A percentile compares a stretch with the other conserved stretches of the same genome.
These are phyloP conservation scores for Pichia norvegensis DNA, from an alignment of 1,139 yeast species.

Conservation along the genomic window DNA sequence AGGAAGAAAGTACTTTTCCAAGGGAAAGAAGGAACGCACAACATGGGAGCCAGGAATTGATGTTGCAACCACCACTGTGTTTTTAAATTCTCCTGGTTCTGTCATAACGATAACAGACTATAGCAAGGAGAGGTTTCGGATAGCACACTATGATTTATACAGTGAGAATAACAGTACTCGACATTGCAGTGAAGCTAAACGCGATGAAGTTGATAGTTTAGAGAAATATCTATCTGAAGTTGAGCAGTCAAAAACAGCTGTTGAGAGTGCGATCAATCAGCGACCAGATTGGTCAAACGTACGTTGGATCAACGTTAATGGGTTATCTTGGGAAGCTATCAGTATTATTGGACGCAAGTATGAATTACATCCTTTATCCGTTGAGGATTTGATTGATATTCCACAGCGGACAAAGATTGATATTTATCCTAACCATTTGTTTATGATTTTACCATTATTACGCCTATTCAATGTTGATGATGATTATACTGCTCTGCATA, in stretches of 20 bases:
- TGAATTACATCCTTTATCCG: conserved; percentile 40
- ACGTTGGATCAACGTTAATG: conserved; percentile 49
- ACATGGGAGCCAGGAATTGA: conserved; percentile 54
- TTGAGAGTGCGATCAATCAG: conserved; percentile 21
- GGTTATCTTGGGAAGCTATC: conserved; percentile 49
- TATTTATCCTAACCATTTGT: conserved; percentile 39
- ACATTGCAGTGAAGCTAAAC: conserved; percentile 5
- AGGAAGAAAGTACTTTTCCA: conserved; percentile 30
- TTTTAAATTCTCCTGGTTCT: conserved; percentile 34
- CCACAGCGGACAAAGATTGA: conserved; percentile 52
- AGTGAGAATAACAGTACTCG: conserved; percentile 18
- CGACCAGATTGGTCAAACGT: conserved; percentile 42
- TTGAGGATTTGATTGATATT: conserved; percentile 52
- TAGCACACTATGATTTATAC: conserved; percentile 32
- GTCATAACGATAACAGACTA: conserved; percentile 36
- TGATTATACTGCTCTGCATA: conserved; percentile 3
- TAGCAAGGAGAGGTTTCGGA: conserved; percentile 33
- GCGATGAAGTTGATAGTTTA: conserved; percentile 1
- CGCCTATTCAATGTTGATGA: conserved; percentile 31
- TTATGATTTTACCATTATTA: conserved; percentile 44
- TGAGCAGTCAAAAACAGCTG: conserved; percentile 19
- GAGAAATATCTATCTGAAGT: conserved; percentile 20
- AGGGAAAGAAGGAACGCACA: conserved; percentile 32
- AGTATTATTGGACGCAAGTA: conserved; percentile 40
- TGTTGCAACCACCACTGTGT: conserved; percentile 39